Percentiles rank a stretch among this genome's conserved stretches.
Conservation (phyloP, 768 basidiomycete species). For the Pleurotus tuber-regium region DNA sequence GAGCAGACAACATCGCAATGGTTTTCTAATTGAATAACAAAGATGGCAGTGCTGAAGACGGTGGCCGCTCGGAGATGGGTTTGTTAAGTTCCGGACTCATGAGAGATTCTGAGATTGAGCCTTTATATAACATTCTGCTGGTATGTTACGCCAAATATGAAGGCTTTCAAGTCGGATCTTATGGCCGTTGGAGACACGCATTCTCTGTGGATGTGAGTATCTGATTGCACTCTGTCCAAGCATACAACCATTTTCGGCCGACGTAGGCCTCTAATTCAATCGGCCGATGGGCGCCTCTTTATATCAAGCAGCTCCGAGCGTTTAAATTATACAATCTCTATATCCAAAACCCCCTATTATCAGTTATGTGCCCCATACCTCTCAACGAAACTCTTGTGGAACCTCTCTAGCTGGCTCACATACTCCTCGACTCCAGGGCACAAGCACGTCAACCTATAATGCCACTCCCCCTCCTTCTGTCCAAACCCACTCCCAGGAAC, state of each 20-base stretch:
- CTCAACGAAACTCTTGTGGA: constrained; percentile 33
- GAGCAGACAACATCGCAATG: no score
- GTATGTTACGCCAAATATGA: no score
- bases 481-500: constrained; percentile 96
- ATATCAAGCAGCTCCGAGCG: background rate
- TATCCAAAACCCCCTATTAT: background rate
- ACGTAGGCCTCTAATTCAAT: background rate
- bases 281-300: background rate
- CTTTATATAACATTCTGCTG: no score
- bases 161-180: background rate
- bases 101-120: no score
- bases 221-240: background rate
- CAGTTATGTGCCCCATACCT: constrained; percentile 23
- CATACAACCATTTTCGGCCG: background rate
- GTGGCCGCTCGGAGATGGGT: no score
- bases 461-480: constrained; percentile 85
- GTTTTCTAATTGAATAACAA: no score
- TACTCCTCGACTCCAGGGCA: constrained; percentile 95
- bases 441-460: constrained; percentile 90
- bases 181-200: background rate
- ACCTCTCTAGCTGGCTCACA: constrained; percentile 71
- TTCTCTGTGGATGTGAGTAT: background rate
- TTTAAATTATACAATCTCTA: background rate
- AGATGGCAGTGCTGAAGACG: no score
- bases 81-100: no score